phyloP scores from a whole-genome alignment of 1,284 basidiomycete species.

The Tilletia walkeri region DNA sequence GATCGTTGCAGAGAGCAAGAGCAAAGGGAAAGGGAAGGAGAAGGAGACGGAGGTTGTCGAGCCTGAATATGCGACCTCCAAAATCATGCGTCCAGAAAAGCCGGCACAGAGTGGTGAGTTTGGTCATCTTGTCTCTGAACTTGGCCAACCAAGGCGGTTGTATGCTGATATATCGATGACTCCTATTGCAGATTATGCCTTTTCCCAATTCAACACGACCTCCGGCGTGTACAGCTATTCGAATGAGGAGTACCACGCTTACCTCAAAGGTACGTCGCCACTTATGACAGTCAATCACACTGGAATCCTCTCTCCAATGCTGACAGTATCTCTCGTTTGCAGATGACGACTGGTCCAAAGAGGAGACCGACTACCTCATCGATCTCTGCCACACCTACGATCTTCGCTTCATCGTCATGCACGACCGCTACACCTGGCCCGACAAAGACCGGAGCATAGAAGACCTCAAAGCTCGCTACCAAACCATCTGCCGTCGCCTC shows the following conservation, averaged over 20 bases:
- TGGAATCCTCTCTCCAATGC: background rate
- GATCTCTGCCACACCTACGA: constrained; percentile 78
- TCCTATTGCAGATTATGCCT: constrained; percentile 60
- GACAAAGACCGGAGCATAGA: constrained; percentile 56
- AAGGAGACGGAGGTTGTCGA: constrained; percentile 12
- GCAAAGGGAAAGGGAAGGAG: constrained; percentile 12
- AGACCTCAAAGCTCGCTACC: constrained; percentile 95
- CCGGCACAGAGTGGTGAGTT: constrained; percentile 13
- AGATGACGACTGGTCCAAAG: constrained; percentile 86
- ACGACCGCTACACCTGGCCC: constrained; percentile 79
- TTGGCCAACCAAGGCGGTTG: background rate
- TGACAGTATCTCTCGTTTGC: constrained; percentile 9
- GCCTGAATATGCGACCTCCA: background rate
- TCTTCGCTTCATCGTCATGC: constrained; percentile 81
- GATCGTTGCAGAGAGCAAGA: too few species aligned
- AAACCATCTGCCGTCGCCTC: constrained; percentile 83
- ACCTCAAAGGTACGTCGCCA: constrained; percentile 67
- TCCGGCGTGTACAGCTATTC: constrained; percentile 76
- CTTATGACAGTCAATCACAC: constrained; percentile 6
- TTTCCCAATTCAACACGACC: constrained; percentile 75
- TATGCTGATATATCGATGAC: background rate
- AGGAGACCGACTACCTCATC: constrained; percentile 94
- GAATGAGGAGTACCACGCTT: constrained; percentile 81
- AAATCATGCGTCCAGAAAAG: constrained; percentile 1
- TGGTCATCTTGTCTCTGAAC: background rate